Base-by-base conservation (phyloP, 495 filamentous ascomycete genomes). In the Hyphodiscus hymeniophilus region DNA sequence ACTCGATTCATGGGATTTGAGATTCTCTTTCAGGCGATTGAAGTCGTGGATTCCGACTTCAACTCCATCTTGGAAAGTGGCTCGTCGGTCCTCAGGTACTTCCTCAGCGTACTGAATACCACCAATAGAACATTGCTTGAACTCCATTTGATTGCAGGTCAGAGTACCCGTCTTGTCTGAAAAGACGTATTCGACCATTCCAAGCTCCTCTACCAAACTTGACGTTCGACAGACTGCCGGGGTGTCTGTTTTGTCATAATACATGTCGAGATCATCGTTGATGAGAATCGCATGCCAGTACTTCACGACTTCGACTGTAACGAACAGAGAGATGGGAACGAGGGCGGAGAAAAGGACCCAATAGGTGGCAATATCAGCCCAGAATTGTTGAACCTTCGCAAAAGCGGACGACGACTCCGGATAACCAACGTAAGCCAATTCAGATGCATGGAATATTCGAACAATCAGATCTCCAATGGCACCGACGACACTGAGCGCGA, bases 161-260 rank as follows among this genome's bases (percentile, higher is more conserved):
- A 99, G 68, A n/a, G 94, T 99, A 28, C 94, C 94, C 6, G 94
- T 99, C 71, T 99, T 98, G 66, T 99, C 94, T 2, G 89, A 95
- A 64, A 99, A 99, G 42, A 97, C 91, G 60, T 92, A 99, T 58
- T 96, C 92, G 48, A 99, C 92, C 73, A 97, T 94, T 38, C 94
- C 94, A 21, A 99, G 67, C 62, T 99, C 94, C 67, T 99, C 94
- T 8, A 99, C 94, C 55, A 99, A 72, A 56, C 88, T 95, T 0
- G 89, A 95, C 2, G 94, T 99, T 31, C 94, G 79, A 66, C 94
- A 99, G 48, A 89, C 91, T 0, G 92, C 89, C 16, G 94, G 89
- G 0, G 92, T 97, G 60, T 99, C 91, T 3, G 82, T 95, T 58
- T 85, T 85, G 52, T 94, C 87, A 62, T 97, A 92, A 66, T 97